Conservation (phyloP, 495 filamentous ascomycete species). For the Trichoderma erinaceum region DNA sequence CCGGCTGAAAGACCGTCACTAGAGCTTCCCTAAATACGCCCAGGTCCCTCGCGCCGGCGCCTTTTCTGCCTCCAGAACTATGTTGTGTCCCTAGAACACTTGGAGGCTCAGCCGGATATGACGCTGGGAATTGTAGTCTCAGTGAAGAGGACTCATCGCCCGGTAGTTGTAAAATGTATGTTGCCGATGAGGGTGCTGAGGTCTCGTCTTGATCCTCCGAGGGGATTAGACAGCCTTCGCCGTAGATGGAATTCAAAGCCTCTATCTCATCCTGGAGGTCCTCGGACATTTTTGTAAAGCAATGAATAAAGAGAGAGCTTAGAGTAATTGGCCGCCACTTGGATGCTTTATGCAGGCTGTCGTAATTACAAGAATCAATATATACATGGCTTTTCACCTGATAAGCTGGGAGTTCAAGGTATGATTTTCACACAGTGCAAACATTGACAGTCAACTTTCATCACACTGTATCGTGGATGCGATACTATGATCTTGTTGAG, state of each 20-base stretch:
- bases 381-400: background rate
- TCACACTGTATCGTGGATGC: background rate
- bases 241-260: constrained; percentile 92
- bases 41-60: constrained; percentile 61
- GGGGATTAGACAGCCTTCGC: constrained; percentile 53
- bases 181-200: constrained; percentile 21
- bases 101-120: constrained; percentile 68
- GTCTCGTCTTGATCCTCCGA: constrained; percentile 17
- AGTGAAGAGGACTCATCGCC: constrained; percentile 44
- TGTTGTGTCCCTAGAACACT: constrained; percentile 60
- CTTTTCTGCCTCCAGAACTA: constrained; percentile 44
- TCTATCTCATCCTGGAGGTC: constrained; percentile 79
- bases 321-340: background rate
- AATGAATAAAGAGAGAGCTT: background rate
- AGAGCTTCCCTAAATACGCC: constrained; percentile 61
- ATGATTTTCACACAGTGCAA: constrained; percentile 8
- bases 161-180: constrained; percentile 48
- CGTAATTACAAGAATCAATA: background rate
- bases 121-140: constrained; percentile 57
- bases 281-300: constrained; percentile 51
- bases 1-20: constrained; percentile 56
- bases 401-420: background rate
- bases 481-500: background rate
- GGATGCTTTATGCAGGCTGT: background rate
- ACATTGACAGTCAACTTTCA: background rate